Evolutionary conservation across 2,329 filamentous ascomycete genomes (phyloP).

Genomic region (Cercospora zeae-maydis): DNA sequence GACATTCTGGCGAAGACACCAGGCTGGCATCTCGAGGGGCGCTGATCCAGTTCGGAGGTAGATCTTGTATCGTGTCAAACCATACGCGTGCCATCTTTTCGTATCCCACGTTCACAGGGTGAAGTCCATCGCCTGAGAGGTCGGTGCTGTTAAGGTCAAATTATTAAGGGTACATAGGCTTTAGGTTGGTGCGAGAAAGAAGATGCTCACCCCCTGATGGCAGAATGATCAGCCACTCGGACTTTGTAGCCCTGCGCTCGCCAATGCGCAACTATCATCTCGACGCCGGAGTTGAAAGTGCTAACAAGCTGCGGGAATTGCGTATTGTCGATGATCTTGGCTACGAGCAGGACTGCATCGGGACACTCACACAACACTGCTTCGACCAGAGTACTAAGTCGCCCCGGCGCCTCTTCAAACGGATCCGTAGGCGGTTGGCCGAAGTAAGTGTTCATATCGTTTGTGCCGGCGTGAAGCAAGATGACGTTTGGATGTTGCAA

Average conservation of each 20-base stretch:
- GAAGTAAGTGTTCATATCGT: conserved; percentile 31
- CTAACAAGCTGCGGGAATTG: conserved; percentile 21
- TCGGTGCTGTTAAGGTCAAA: neutral
- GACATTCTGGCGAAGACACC: neutral
- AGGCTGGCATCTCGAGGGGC: conserved; percentile 2
- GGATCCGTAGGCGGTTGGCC: conserved; percentile 21
- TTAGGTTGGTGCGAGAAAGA: neutral
- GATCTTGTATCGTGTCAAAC: conserved; percentile 10
- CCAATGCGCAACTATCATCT: conserved; percentile 23
- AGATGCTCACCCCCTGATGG: neutral
- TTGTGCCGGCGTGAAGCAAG: conserved; percentile 37
- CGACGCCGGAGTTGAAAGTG: conserved; percentile 30
- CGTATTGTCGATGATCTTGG: conserved; percentile 35
- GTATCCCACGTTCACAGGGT: conserved; percentile 9
- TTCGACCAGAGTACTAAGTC: conserved; percentile 37
- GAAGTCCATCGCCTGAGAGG: conserved; percentile 1
- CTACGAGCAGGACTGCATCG: conserved; percentile 38
- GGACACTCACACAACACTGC: conserved; percentile 32
- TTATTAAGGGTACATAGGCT: too few species aligned
- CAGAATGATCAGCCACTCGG: conserved; percentile 28
- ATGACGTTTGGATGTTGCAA: conserved; percentile 34
- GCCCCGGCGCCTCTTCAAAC: conserved; percentile 32
- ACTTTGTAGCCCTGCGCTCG: conserved; percentile 29
- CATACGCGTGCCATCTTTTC: conserved; percentile 12
- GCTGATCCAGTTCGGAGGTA: conserved; percentile 8